Conservation (phyloP, 345 rosid species). For the Stellera chamaejasme region DNA sequence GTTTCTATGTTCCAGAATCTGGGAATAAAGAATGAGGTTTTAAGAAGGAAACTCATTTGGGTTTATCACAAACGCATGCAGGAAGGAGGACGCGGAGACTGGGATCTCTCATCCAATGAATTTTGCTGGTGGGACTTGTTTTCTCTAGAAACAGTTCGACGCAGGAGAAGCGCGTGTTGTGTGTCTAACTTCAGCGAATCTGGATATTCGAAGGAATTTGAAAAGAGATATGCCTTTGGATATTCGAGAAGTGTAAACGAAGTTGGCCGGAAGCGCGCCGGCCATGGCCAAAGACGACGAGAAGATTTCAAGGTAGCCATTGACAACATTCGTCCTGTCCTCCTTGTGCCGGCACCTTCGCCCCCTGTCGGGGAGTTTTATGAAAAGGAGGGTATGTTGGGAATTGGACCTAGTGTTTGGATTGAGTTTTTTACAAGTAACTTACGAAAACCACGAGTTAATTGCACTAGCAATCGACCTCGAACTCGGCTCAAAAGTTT, state of each 20-base stretch:
- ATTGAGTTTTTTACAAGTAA: no score
- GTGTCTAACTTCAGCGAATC: neutral
- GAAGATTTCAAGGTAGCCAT: conserved; percentile 11
- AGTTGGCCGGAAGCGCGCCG: conserved; percentile 13
- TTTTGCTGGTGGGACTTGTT: neutral
- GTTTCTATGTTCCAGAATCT: neutral
- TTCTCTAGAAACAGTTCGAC: neutral
- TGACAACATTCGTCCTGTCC: neutral
- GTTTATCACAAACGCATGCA: neutral
- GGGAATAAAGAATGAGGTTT: neutral
- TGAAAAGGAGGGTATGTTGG: no score
- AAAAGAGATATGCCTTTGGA: conserved; percentile 16
- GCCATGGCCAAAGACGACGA: conserved; percentile 8
- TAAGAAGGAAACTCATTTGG: neutral
- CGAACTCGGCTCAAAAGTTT: no score
- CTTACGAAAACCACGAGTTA: no score
- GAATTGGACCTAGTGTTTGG: no score
- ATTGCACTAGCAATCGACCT: no score
- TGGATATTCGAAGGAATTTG: conserved; percentile 17
- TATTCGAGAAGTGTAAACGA: conserved; percentile 15
- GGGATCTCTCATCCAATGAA: conserved; percentile 22
- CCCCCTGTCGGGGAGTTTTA: no score
- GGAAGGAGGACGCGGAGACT: neutral
- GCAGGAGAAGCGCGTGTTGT: neutral
- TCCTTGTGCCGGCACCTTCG: neutral